phyloP scores from a whole-genome alignment of 169 alveolate genomes.

The Sarcocystis neurona region DNA sequence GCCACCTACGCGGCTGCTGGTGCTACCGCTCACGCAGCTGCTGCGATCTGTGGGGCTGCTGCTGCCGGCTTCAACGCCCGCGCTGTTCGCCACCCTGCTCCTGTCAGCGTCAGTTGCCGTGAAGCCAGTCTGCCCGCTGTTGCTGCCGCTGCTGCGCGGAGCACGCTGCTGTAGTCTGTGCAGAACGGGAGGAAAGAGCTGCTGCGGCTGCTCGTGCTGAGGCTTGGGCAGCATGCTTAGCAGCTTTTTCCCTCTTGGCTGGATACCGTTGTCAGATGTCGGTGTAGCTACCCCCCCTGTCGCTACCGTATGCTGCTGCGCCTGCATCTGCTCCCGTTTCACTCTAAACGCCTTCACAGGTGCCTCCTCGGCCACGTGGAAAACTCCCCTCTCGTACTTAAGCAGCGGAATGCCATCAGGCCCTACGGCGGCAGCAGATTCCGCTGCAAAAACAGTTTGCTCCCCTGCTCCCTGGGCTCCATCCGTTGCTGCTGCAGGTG shows the following conservation, averaged over 20 bases:
- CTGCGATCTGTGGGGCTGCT: too few relatives aligned
- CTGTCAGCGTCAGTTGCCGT: neutral
- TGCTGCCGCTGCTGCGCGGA: neutral
- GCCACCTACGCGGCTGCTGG: too few relatives aligned
- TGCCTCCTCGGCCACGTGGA: neutral
- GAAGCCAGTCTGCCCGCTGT: neutral
- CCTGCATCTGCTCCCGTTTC: too few relatives aligned
- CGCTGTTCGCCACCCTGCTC: neutral
- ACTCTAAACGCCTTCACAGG: neutral
- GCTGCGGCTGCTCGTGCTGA: constrained; percentile 4
- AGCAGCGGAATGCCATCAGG: constrained; percentile 23
- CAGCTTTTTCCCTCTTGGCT: neutral
- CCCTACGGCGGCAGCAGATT: neutral
- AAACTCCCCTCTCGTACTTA: constrained; percentile 16
- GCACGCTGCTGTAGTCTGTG: too few relatives aligned
- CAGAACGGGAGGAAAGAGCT: too few relatives aligned
- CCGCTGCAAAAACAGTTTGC: too few relatives aligned
- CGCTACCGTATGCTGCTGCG: neutral
- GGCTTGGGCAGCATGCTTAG: constrained; percentile 31
- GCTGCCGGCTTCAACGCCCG: neutral
- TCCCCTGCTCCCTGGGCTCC: too few relatives aligned
- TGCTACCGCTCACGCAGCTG: too few relatives aligned
- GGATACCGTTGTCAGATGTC: neutral
- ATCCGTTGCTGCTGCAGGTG: too few relatives aligned
- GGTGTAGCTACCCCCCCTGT: neutral